Evolutionary conservation across 1,284 basidiomycete genomes (phyloP).

Genomic region (Moesziomyces sp.): DNA sequence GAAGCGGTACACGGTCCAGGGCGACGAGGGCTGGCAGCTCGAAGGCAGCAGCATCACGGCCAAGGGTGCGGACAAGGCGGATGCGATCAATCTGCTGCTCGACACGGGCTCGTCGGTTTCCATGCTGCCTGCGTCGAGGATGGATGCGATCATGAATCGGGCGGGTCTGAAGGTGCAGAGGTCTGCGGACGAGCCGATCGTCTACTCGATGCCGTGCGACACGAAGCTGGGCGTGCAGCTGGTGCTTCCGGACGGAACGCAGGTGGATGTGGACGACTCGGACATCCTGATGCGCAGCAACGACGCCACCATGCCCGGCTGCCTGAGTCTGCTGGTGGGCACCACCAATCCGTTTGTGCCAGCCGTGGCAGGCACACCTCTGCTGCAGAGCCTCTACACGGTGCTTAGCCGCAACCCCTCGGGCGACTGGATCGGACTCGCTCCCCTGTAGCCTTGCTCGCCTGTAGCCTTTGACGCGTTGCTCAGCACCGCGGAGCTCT

Average conservation of each 20-base stretch:
- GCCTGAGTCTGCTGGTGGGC: conserved; percentile 30
- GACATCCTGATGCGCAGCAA: conserved; percentile 43
- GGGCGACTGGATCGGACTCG: conserved; percentile 37
- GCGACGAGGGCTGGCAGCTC: conserved; percentile 28
- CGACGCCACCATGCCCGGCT: conserved; percentile 33
- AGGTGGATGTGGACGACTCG: conserved; percentile 17
- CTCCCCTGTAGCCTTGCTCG: conserved; percentile 22
- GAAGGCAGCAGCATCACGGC: conserved; percentile 15
- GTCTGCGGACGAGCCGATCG: conserved; percentile 23
- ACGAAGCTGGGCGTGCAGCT: conserved; percentile 31
- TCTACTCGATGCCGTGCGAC: conserved; percentile 37
- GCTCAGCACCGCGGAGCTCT: no score
- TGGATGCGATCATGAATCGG: conserved; percentile 34
- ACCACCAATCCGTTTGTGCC: conserved; percentile 34
- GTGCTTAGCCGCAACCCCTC: conserved; percentile 13
- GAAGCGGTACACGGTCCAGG: conserved; percentile 11
- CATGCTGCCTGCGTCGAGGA: conserved; percentile 24
- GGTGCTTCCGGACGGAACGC: conserved; percentile 24
- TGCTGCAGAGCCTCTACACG: conserved; percentile 40
- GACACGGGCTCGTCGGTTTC: conserved; percentile 40
- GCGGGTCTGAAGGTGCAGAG: conserved; percentile 17
- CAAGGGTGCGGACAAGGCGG: conserved; percentile 1
- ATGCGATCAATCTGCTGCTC: conserved; percentile 19
- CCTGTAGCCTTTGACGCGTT: conserved; percentile 1
- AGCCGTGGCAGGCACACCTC: conserved; percentile 26